Percentiles rank a stretch among this genome's conserved stretches.
These are phyloP conservation scores for Rhodotorula sp. DNA, from an alignment of 1,284 basidiomycete species.

Conservation along the genomic window DNA sequence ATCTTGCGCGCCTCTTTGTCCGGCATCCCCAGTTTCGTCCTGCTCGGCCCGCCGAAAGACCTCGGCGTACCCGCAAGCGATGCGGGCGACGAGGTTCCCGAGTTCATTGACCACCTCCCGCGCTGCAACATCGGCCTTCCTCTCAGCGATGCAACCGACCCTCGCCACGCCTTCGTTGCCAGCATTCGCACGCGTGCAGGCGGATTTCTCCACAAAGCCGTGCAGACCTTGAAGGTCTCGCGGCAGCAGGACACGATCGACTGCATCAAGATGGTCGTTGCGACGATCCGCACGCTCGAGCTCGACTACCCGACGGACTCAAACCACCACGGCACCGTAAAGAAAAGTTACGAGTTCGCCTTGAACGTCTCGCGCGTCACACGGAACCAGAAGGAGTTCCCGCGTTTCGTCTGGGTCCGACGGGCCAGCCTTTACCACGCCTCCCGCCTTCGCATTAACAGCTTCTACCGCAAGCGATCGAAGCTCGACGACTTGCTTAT, in stretches of 20 bases:
- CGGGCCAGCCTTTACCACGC: slow-evolving; percentile 66
- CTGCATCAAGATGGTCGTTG: slow-evolving; percentile 61
- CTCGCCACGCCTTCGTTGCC: slow-evolving; percentile 66
- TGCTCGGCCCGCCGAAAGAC: slow-evolving; percentile 59
- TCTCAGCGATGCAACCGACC: slow-evolving; percentile 70
- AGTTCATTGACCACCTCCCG: slow-evolving; percentile 47
- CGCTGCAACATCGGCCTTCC: slow-evolving; percentile 62
- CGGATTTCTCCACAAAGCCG: slow-evolving; percentile 66
- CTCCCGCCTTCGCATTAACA: slow-evolving; percentile 66
- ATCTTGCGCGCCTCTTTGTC: slow-evolving; percentile 63
- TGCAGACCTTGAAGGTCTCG: slow-evolving; percentile 54
- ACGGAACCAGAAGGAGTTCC: slow-evolving; percentile 47
- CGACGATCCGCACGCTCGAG: slow-evolving; percentile 68
- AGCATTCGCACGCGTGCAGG: slow-evolving; percentile 68
- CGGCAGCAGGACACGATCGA: slow-evolving; percentile 86
- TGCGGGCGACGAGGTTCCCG: slow-evolving; percentile 52
- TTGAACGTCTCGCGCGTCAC: slow-evolving; percentile 42
- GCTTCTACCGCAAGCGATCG: slow-evolving; percentile 75
- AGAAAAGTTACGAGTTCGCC: slow-evolving; percentile 43
- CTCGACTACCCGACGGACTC: slow-evolving; percentile 64
- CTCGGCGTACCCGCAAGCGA: slow-evolving; percentile 61
- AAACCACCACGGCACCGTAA: slow-evolving; percentile 29
- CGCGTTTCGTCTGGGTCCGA: slow-evolving; percentile 67
- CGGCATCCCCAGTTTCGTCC: slow-evolving; percentile 62
- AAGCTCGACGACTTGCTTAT: slow-evolving; percentile 76